phyloP scores from a whole-genome alignment of 257 asterid species.

The Solanum pimpinellifolium region DNA sequence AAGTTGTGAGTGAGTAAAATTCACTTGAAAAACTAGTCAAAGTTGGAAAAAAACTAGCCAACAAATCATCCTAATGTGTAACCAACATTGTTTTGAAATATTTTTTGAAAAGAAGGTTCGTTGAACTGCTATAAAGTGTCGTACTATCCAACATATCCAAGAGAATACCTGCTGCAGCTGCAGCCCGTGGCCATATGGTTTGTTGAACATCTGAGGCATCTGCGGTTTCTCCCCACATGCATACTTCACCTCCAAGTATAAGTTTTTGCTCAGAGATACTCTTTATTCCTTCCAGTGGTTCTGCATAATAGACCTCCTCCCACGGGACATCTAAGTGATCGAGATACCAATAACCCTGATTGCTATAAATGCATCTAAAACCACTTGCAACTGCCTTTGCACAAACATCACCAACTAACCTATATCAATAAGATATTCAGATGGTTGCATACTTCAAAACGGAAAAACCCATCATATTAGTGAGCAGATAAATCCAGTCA shows the following conservation, averaged over 20 bases:
- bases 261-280: conserved; percentile 54
- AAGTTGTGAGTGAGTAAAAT: background rate
- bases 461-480: background rate
- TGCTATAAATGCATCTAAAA: conserved; percentile 79
- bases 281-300: conserved; percentile 62
- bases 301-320: conserved; percentile 62
- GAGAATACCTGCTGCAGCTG: conserved; percentile 80
- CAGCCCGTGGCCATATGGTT: conserved; percentile 99
- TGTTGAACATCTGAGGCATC: conserved; percentile 82
- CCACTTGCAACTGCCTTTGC: conserved; percentile 76
- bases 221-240: conserved; percentile 90
- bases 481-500: conserved; percentile 2
- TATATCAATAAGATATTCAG: conserved; percentile 15
- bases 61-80: background rate
- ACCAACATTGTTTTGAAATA: background rate
- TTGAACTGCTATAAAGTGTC: background rate
- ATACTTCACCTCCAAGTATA: conserved; percentile 90
- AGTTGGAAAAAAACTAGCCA: background rate
- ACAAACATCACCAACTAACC: conserved; percentile 80
- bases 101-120: background rate
- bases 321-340: conserved; percentile 90
- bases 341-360: conserved; percentile 87
- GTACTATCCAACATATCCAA: background rate
- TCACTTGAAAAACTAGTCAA: background rate
- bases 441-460: background rate